A percentile compares a stretch with the other conserved stretches of the same genome.
Evolutionary conservation across 176 grass and related monocot species (phyloP).

Genomic region (Musa itinerans): DNA sequence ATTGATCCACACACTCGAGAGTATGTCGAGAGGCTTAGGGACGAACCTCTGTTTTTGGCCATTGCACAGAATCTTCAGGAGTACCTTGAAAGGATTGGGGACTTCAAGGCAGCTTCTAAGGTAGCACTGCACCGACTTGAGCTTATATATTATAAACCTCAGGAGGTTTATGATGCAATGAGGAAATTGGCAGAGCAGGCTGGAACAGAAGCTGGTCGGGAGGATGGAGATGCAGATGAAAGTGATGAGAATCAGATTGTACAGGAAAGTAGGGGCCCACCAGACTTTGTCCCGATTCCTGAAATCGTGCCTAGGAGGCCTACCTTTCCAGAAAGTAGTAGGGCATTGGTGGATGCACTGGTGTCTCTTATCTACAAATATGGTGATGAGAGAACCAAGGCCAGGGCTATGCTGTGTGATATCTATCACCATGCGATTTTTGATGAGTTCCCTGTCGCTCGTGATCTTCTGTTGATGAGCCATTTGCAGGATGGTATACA

Average conservation of each 20-base stretch:
- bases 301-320: conserved; percentile 75
- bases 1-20: conserved; percentile 83
- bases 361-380: conserved; percentile 85
- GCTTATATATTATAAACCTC: conserved; percentile 89
- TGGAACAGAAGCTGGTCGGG: conserved; percentile 40
- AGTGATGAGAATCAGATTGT: conserved; percentile 26
- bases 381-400: conserved; percentile 94
- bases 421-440: conserved; percentile 94
- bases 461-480: conserved; percentile 94
- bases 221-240: conserved; percentile 25
- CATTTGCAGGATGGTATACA: conserved; percentile 93
- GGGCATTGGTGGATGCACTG: conserved; percentile 65
- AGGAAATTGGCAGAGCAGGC: conserved; percentile 60
- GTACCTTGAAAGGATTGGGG: conserved; percentile 61
- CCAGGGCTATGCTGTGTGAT: conserved; percentile 91
- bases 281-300: conserved; percentile 64
- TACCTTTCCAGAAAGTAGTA: conserved; percentile 76
- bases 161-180: conserved; percentile 94
- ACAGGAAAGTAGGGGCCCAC: conserved; percentile 37
- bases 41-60: conserved; percentile 84
- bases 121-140: conserved; percentile 75
- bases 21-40: conserved; percentile 86
- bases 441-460: conserved; percentile 74
- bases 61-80: conserved; percentile 90
- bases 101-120: conserved; percentile 68